A percentile compares a stretch with the other conserved stretches of the same genome.
phyloP scores from a whole-genome alignment of 768 basidiomycete species.

The Lactarius quietus region DNA sequence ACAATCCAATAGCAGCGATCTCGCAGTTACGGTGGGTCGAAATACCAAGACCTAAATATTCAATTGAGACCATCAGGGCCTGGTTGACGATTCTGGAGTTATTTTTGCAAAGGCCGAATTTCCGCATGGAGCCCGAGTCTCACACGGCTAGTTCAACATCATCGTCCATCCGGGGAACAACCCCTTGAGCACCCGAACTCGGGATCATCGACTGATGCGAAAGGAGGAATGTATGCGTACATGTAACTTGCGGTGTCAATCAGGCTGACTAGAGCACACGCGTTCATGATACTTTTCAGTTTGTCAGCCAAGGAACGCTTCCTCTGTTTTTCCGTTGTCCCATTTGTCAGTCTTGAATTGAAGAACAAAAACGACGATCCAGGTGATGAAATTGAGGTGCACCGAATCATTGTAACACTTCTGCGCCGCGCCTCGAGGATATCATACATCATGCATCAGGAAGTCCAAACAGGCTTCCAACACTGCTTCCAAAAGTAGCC shows the following conservation, averaged over 20 bases:
- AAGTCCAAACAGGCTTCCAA: conserved; percentile 45
- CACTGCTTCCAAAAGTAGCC: conserved; percentile 55
- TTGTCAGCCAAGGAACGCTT: neutral
- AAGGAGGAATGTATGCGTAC: neutral
- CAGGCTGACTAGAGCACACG: neutral
- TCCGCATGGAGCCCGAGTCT: neutral
- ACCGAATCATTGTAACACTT: neutral
- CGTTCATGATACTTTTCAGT: neutral
- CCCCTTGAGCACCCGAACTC: neutral
- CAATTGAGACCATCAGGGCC: neutral
- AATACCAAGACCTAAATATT: neutral
- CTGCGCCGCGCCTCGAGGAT: neutral
- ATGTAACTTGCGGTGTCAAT: neutral
- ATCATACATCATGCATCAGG: conserved; percentile 32
- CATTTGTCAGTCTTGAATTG: conserved; percentile 7
- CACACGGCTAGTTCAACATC: neutral
- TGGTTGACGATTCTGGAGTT: neutral
- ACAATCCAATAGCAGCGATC: neutral
- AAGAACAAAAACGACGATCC: conserved; percentile 57
- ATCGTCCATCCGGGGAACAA: neutral
- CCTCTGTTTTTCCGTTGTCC: neutral
- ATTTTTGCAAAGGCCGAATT: neutral
- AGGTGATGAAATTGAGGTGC: conserved; percentile 37
- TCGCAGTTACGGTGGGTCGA: neutral
- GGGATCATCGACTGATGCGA: neutral